phyloP scores from a whole-genome alignment of 495 filamentous ascomycete species.

The Penicillium dipodomyicola region DNA sequence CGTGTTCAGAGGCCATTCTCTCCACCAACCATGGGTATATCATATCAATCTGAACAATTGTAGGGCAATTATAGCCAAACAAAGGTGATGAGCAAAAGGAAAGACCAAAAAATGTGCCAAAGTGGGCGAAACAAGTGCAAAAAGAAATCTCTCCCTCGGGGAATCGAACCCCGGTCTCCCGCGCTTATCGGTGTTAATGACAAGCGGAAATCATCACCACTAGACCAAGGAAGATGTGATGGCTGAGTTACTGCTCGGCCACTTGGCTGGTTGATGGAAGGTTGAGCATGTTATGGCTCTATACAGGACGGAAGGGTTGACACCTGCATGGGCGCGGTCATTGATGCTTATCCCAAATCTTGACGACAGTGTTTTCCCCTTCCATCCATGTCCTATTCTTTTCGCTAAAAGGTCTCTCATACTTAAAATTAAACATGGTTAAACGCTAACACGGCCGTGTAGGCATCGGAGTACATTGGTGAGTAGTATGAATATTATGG shows the following conservation, averaged over 20 bases:
- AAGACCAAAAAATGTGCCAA: neutral
- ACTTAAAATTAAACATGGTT: too few species aligned
- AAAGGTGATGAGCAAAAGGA: neutral
- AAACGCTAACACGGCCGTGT: too few species aligned
- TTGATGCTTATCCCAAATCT: too few species aligned
- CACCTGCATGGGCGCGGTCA: too few species aligned
- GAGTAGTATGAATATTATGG: too few species aligned
- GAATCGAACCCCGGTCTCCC: slow-evolving; percentile 57
- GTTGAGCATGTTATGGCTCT: too few species aligned
- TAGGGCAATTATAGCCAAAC: neutral
- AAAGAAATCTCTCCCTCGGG: slow-evolving; percentile 46
- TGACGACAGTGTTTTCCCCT: too few species aligned
- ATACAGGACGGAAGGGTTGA: too few species aligned
- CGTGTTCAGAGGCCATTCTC: neutral
- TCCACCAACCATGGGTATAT: neutral
- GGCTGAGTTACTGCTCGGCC: slow-evolving; percentile 32
- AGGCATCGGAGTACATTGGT: too few species aligned
- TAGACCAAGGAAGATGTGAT: slow-evolving; percentile 42
- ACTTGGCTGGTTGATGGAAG: slow-evolving; percentile 21
- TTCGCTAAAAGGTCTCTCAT: too few species aligned
- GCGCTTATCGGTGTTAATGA: slow-evolving; percentile 45
- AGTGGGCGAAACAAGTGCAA: neutral
- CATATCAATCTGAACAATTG: neutral
- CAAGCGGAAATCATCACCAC: slow-evolving; percentile 58
- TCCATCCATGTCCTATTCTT: too few species aligned